Conservation (phyloP, 2,329 filamentous ascomycete genomes). For the Botrytis tulipae region DNA sequence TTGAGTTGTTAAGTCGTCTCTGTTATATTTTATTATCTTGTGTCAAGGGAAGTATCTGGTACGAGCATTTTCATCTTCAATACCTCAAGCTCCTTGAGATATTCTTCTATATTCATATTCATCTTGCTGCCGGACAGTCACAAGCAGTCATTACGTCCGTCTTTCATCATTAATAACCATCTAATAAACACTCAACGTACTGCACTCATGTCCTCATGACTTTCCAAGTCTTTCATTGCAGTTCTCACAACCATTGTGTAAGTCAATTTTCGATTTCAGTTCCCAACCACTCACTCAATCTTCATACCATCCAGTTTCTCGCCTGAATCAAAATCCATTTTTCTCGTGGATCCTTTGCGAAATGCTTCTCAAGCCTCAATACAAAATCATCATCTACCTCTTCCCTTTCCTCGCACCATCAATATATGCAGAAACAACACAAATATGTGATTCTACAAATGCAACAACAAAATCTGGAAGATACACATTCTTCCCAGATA, state of each 20-base stretch:
- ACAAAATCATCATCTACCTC: background rate
- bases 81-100: background rate
- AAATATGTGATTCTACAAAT: constrained; percentile 1
- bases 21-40: background rate
- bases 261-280: background rate
- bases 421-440: background rate
- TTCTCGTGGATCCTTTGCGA: background rate
- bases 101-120: background rate
- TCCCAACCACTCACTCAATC: no score
- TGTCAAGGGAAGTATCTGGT: no score
- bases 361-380: background rate
- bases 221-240: constrained; percentile 1
- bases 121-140: background rate
- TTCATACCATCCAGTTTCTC: background rate
- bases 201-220: constrained; percentile 2
- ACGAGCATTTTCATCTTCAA: background rate
- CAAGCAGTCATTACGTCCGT: background rate
- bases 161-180: background rate
- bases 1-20: background rate
- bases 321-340: background rate
- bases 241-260: constrained; percentile 3
- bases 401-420: background rate
- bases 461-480: constrained; percentile 8
- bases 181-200: no score
- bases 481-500: constrained; percentile 12